Evolutionary conservation across 2,329 filamentous ascomycete genomes (phyloP).

Genomic region (Macrophomina pseudophaseolina): DNA sequence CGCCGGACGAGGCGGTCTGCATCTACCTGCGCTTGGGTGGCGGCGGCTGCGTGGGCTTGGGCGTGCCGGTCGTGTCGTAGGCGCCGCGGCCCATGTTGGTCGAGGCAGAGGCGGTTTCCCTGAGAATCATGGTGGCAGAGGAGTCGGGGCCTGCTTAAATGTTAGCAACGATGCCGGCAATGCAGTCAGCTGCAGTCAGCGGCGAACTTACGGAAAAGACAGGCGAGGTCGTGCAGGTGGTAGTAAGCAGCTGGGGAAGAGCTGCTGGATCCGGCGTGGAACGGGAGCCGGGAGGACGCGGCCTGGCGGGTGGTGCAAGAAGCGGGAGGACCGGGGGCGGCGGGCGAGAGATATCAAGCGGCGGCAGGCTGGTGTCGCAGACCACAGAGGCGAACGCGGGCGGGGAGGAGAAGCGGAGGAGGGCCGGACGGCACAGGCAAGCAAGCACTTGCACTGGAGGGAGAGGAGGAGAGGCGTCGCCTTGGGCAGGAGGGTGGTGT

Average conservation of each 20-base stretch:
- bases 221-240: conserved; percentile 16
- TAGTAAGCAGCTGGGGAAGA: conserved; percentile 9
- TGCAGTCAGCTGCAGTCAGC: conserved; percentile 27
- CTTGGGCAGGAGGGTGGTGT: conserved; percentile 9
- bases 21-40: conserved; percentile 45
- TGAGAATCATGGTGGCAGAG: conserved; percentile 47
- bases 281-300: conserved; percentile 10
- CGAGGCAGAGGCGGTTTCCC: conserved; percentile 44
- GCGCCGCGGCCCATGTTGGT: conserved; percentile 56
- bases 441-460: conserved; percentile 12
- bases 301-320: conserved; percentile 10
- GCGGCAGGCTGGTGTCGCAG: conserved; percentile 18
- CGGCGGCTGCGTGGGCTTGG: conserved; percentile 50
- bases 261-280: background rate
- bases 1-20: background rate
- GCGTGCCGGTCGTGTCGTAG: conserved; percentile 57
- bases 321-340: conserved; percentile 4
- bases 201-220: conserved; percentile 28
- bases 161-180: conserved; percentile 26
- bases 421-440: conserved; percentile 12
- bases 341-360: conserved; percentile 2
- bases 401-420: background rate
- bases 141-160: conserved; percentile 37
- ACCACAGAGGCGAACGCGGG: conserved; percentile 19
- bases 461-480: conserved; percentile 16